These are phyloP conservation scores for Tubosaeta brunneosetosa DNA, from an alignment of 768 basidiomycete genomes.

Conservation along the genomic window DNA sequence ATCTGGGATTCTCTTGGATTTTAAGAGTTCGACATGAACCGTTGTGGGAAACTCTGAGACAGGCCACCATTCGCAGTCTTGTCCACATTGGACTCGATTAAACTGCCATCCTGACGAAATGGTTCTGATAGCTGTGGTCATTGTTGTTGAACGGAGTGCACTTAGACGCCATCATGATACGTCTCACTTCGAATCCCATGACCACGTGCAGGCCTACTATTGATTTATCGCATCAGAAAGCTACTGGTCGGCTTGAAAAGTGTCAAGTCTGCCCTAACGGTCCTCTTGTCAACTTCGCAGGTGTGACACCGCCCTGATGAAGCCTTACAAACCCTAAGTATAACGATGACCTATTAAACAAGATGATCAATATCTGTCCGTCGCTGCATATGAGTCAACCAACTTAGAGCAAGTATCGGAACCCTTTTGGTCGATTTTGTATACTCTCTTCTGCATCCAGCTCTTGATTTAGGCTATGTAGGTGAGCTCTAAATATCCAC, in stretches of 20 bases:
- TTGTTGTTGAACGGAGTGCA: conserved; percentile 2
- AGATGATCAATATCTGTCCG: background rate
- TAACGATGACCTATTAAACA: background rate
- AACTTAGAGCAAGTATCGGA: conserved; percentile 44
- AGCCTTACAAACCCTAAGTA: background rate
- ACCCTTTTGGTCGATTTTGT: conserved; percentile 33
- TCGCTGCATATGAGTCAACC: background rate
- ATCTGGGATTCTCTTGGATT: conserved; percentile 70
- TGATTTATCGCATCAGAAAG: background rate
- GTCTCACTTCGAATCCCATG: background rate
- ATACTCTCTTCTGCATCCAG: conserved; percentile 37
- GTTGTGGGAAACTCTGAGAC: conserved; percentile 73
- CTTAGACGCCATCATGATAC: background rate
- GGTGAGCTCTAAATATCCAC: conserved; percentile 43
- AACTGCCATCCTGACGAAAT: conserved; percentile 57
- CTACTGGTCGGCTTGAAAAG: too few species aligned
- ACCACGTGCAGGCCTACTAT: background rate
- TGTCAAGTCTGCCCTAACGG: too few species aligned
- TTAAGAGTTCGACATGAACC: conserved; percentile 82
- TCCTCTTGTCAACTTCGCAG: too few species aligned
- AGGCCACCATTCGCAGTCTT: conserved; percentile 57
- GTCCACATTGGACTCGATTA: conserved; percentile 55
- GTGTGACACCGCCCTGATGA: background rate
- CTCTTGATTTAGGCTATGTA: conserved; percentile 38
- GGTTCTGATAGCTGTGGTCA: conserved; percentile 19